A percentile compares a stretch with the other conserved stretches of the same genome.
Conservation (phyloP, 2,329 filamentous ascomycete genomes). For the Catunica adiposa region DNA sequence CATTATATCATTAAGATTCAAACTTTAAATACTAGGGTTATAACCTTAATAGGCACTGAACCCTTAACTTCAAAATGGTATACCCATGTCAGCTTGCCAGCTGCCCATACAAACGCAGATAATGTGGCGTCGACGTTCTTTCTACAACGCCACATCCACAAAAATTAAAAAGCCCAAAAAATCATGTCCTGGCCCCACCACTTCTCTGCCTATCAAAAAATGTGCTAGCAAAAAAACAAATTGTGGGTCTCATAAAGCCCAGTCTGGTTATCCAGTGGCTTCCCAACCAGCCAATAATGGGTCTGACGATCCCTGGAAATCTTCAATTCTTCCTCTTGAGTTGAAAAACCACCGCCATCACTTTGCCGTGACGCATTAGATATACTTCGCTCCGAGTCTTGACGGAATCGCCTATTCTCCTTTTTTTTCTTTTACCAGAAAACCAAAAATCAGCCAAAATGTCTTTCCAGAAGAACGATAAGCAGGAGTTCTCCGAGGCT, state of each 20-base stretch:
- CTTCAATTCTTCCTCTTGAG: not conserved
- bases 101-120: too few species aligned
- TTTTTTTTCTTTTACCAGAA: conserved; percentile 2
- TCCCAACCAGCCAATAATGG: not conserved
- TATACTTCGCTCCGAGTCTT: conserved; percentile 55
- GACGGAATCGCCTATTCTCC: conserved; percentile 33
- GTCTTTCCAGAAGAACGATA: conserved; percentile 85
- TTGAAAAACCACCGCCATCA: conserved; percentile 44
- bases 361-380: conserved; percentile 52
- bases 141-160: not conserved
- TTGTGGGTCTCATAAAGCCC: not conserved
- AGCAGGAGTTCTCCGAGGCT: conserved; percentile 78
- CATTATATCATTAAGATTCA: too few species aligned
- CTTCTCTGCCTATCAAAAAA: not conserved
- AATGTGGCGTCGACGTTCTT: not conserved
- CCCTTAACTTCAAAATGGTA: too few species aligned
- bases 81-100: too few species aligned
- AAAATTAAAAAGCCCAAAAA: not conserved
- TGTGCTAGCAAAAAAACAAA: not conserved
- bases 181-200: not conserved
- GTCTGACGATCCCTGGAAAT: not conserved
- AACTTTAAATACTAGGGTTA: too few species aligned
- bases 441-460: conserved; percentile 36
- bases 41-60: too few species aligned
- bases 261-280: not conserved